Evolutionary conservation across 257 asterid genomes (phyloP).

Genomic region (Solanum habrochaites): DNA sequence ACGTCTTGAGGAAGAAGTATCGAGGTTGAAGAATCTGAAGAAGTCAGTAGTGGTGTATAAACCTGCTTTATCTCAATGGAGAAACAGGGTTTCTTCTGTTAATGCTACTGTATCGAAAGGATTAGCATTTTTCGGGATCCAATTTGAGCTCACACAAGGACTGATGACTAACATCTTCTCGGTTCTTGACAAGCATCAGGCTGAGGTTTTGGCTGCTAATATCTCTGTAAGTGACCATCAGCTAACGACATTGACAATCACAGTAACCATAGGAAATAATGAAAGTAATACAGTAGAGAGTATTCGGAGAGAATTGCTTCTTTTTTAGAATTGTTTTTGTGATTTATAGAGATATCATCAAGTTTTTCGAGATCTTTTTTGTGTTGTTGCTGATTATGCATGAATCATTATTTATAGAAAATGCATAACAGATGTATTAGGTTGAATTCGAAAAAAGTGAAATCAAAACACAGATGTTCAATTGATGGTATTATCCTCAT

Average conservation of each 20-base stretch:
- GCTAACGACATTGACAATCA: conserved; percentile 29
- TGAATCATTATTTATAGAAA: not conserved
- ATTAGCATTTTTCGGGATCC: conserved; percentile 40
- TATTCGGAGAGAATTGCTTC: conserved; percentile 34
- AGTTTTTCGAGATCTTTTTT: not conserved
- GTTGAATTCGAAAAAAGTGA: not conserved
- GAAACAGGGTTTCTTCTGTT: conserved; percentile 15
- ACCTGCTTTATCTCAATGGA: conserved; percentile 15
- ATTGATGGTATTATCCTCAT: not conserved
- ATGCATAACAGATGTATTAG: not conserved
- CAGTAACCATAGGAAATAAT: conserved; percentile 19
- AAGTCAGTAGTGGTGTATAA: conserved; percentile 3
- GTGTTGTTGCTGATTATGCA: not conserved
- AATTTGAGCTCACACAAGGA: conserved; percentile 24
- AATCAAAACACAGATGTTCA: not conserved
- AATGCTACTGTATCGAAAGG: conserved; percentile 19
- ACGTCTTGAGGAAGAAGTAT: conserved; percentile 35
- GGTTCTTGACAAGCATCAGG: conserved; percentile 40
- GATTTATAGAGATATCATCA: not conserved
- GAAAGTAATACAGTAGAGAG: conserved; percentile 21
- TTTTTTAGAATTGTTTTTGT: conserved; percentile 9
- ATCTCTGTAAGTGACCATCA: conserved; percentile 24
- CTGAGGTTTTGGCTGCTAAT: conserved; percentile 52
- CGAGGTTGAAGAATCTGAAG: conserved; percentile 39
- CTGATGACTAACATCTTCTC: conserved; percentile 20